Evolutionary conservation across 2,329 filamentous ascomycete genomes (phyloP).

Genomic region (Pseudonectria buxi): DNA sequence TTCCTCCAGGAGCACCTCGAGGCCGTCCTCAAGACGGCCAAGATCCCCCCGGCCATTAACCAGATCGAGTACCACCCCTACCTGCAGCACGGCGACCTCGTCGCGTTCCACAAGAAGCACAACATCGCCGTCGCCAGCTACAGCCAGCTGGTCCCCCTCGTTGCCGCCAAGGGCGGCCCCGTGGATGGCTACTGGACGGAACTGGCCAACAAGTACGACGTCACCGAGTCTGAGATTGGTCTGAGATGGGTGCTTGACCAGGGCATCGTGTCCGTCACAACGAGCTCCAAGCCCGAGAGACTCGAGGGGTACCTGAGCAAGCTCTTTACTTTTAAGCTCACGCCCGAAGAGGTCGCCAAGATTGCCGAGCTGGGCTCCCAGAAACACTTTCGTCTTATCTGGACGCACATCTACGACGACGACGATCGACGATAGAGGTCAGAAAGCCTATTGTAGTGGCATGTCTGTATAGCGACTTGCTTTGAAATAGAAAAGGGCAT

Average conservation of each 20-base stretch:
- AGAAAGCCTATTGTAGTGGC: neutral
- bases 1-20: constrained; percentile 54
- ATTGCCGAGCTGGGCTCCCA: constrained; percentile 49
- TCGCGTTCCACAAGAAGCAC: constrained; percentile 51
- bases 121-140: constrained; percentile 52
- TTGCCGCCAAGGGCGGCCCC: constrained; percentile 43
- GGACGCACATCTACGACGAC: constrained; percentile 43
- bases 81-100: constrained; percentile 55
- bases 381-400: constrained; percentile 58
- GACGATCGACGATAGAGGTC: constrained; percentile 38
- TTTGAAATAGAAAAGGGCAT: no score
- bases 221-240: constrained; percentile 48
- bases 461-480: neutral
- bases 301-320: constrained; percentile 49
- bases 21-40: constrained; percentile 50
- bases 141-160: constrained; percentile 46
- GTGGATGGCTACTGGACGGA: constrained; percentile 43
- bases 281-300: constrained; percentile 51
- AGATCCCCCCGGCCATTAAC: constrained; percentile 61
- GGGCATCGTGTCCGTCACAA: constrained; percentile 52
- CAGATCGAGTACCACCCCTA: constrained; percentile 80
- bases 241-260: constrained; percentile 56
- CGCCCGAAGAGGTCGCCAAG: constrained; percentile 49
- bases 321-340: constrained; percentile 50
- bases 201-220: constrained; percentile 52